phyloP scores from a whole-genome alignment of 1,139 yeast genomes.

The Suhomyces panamericanus region DNA sequence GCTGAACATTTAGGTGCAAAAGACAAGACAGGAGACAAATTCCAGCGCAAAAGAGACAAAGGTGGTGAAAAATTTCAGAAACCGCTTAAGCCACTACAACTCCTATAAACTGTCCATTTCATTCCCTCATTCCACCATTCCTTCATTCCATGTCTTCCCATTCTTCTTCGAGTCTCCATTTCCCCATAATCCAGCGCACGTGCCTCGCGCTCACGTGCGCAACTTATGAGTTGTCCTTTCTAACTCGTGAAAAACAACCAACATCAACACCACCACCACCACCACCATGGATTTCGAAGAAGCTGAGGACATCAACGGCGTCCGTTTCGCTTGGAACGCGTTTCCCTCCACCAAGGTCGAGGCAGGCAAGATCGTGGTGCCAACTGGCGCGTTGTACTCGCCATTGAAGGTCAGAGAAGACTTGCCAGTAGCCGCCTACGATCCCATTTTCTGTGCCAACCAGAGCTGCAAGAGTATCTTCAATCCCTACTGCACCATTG shows the following conservation, averaged over 20 bases:
- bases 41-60: too few relatives aligned
- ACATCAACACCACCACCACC: conserved; percentile 4
- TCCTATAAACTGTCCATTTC: too few relatives aligned
- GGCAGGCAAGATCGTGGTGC: conserved; percentile 90
- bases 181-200: conserved; percentile 3
- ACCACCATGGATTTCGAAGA: conserved; percentile 47
- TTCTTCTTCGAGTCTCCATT: too few relatives aligned
- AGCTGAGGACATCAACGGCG: conserved; percentile 52
- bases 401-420: conserved; percentile 83
- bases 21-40: too few relatives aligned
- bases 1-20: too few relatives aligned
- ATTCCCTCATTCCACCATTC: neutral
- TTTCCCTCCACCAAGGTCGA: conserved; percentile 86
- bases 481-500: conserved; percentile 87
- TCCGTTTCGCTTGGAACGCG: conserved; percentile 52
- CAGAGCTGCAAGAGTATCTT: conserved; percentile 81
- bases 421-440: conserved; percentile 79
- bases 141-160: neutral
- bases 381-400: conserved; percentile 91
- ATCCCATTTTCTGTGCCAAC: conserved; percentile 82
- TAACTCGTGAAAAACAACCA: conserved; percentile 9
- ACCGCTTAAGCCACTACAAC: too few relatives aligned
- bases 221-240: conserved; percentile 14
- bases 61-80: too few relatives aligned
- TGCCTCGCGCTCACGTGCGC: conserved; percentile 10